Base-by-base conservation (phyloP, 352 stramenopile genomes). In the Pythium utonaiense region DNA sequence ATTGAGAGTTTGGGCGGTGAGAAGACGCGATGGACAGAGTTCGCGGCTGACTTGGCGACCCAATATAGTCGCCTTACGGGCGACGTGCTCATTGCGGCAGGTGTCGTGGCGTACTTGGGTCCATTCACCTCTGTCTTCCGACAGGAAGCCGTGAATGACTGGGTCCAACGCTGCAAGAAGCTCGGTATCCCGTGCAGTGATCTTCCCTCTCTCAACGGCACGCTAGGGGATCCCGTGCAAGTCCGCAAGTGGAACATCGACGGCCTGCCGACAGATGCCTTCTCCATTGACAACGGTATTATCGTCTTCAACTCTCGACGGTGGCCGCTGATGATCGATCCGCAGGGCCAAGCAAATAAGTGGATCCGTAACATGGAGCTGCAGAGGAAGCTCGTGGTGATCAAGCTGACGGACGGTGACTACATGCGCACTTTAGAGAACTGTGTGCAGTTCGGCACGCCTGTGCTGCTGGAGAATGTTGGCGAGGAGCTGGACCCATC, bases 331-430 rank as follows among this genome's bases (percentile, higher is more conserved):
- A 96, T 98, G 87, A 98, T 98, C 48, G 95, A 98, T 51, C 95
- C 95, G 1, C 93, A 98, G 50, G 91, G 92, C 0, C 93, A 98
- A 63, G 93, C 92, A 0, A 97, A 98, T 66, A 97, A 97, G 68
- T 98, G 95, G 95, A 95, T 98, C 42, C 86, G 91, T 17, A 98
- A 97, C 48, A 97, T 98, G 86, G 93, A 98, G 59, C 83, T 86
- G 38, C 77, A 91, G 6, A 87, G 87, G 34, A 83, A 93, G 50
- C 77, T 98, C 36, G 84, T 93, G 6, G 89, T 98, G 9, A 97
- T 98, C 67, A 98, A 98, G 64, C 76, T 97, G 51, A 97, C 89
- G 6, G 89, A 97, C 56, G 77, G 67, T n/a, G 90, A 98, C 59
- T 98, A 97, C 67, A 88, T 98, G 74, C 81, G 91, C 12, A 96